These are phyloP conservation scores for Diatrype stigma DNA, from an alignment of 2,329 filamentous ascomycete genomes.

Conservation along the genomic window DNA sequence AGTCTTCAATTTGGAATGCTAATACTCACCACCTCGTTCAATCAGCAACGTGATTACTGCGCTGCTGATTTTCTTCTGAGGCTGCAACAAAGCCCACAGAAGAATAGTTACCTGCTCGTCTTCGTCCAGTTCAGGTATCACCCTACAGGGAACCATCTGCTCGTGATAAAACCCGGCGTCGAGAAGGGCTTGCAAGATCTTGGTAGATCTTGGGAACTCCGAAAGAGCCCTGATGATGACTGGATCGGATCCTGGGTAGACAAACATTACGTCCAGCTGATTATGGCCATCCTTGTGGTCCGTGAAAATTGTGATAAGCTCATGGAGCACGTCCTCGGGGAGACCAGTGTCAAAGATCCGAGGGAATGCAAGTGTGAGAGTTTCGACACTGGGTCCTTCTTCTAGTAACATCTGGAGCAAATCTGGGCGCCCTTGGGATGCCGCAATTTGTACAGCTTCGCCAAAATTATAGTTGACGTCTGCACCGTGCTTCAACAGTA, in stretches of 20 bases:
- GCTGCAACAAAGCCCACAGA: constrained; percentile 58
- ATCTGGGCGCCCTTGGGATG: constrained; percentile 44
- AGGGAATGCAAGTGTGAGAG: constrained; percentile 51
- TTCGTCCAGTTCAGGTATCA: constrained; percentile 43
- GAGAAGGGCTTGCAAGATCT: constrained; percentile 48
- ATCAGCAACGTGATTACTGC: constrained; percentile 54
- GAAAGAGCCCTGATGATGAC: constrained; percentile 50
- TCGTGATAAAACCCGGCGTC: constrained; percentile 59
- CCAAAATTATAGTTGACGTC: constrained; percentile 50
- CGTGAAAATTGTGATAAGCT: constrained; percentile 48
- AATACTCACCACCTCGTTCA: constrained; percentile 32
- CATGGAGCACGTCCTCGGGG: constrained; percentile 45
- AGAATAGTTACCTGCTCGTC: constrained; percentile 54
- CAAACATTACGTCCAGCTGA: constrained; percentile 47
- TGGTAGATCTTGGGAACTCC: constrained; percentile 51
- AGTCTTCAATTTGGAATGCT: background rate
- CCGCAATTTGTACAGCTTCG: constrained; percentile 49
- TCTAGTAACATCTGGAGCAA: constrained; percentile 48
- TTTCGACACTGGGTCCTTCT: constrained; percentile 44
- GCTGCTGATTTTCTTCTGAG: constrained; percentile 59
- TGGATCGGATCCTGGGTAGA: constrained; percentile 38
- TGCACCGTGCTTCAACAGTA: constrained; percentile 38
- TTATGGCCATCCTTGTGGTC: constrained; percentile 45
- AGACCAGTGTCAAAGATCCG: constrained; percentile 50
- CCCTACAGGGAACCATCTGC: constrained; percentile 40